Evolutionary conservation across 352 stramenopile genomes (phyloP).

Genomic region (Phytopythium helicoides): DNA sequence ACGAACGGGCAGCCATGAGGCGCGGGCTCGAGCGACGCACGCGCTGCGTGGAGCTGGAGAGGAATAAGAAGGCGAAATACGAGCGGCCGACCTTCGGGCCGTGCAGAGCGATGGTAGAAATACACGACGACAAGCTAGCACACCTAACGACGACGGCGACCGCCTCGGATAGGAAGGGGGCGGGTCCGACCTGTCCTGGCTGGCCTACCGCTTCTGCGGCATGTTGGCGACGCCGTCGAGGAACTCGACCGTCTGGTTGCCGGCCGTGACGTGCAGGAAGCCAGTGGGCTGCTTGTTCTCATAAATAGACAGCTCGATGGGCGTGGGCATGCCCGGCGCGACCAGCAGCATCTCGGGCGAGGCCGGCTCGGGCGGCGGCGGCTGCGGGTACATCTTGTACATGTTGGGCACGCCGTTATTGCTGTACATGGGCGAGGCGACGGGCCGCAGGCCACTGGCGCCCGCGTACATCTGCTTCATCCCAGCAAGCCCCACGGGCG

Average conservation of each 20-base stretch:
- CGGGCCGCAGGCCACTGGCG: slow-evolving; percentile 1
- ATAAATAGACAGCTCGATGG: slow-evolving; percentile 82
- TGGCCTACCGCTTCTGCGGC: slow-evolving; percentile 74
- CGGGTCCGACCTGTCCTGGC: no score
- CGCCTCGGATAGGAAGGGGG: no score
- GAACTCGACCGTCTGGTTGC: slow-evolving; percentile 85
- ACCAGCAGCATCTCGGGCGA: slow-evolving; percentile 58
- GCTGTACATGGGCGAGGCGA: slow-evolving; percentile 18
- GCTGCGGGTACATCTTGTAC: slow-evolving; percentile 60
- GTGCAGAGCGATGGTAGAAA: slow-evolving; percentile 1
- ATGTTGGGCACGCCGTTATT: slow-evolving; percentile 17
- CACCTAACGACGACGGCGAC: neutral
- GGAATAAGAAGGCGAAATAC: neutral
- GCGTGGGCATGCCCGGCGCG: slow-evolving; percentile 65
- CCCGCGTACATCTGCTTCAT: slow-evolving; percentile 31
- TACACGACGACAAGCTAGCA: slow-evolving; percentile 6
- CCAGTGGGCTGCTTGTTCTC: slow-evolving; percentile 81
- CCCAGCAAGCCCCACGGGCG: slow-evolving; percentile 30
- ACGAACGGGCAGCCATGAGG: no score
- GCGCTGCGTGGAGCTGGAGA: slow-evolving; percentile 2
- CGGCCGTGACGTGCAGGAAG: slow-evolving; percentile 73
- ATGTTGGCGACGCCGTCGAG: slow-evolving; percentile 81
- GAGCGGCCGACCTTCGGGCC: neutral
- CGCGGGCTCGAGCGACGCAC: no score
- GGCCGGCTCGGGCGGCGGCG: slow-evolving; percentile 32